A percentile compares a stretch with the other conserved stretches of the same genome.
phyloP scores from a whole-genome alignment of 2,329 filamentous ascomycete species.

The Aspergillus sp. region DNA sequence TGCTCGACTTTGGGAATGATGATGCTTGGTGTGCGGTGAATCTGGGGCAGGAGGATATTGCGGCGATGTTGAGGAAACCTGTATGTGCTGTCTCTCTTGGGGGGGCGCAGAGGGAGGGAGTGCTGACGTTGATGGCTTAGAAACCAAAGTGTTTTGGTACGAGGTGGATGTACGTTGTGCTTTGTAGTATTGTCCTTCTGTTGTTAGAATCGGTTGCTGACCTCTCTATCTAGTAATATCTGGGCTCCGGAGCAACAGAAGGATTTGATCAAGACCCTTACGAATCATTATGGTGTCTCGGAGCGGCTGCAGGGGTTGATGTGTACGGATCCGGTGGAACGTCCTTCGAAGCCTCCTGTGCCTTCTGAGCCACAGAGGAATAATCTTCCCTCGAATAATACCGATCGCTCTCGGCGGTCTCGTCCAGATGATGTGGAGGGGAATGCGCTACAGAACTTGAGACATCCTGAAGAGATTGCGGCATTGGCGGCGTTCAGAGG shows the following conservation, averaged over 20 bases:
- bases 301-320: constrained; percentile 66
- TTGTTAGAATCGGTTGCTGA: not conserved
- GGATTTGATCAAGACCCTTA: constrained; percentile 58
- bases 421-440: constrained; percentile 36
- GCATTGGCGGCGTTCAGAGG: constrained; percentile 31
- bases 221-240: constrained; percentile 57
- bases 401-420: constrained; percentile 13
- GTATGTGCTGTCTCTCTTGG: constrained; percentile 26
- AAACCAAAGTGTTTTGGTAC: constrained; percentile 56
- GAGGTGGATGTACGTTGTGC: constrained; percentile 66
- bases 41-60: constrained; percentile 38
- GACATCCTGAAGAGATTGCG: constrained; percentile 23
- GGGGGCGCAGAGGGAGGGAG: no score
- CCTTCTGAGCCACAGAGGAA: constrained; percentile 18
- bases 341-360: constrained; percentile 23
- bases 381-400: constrained; percentile 13
- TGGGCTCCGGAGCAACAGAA: constrained; percentile 67
- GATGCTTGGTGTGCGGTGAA: constrained; percentile 46
- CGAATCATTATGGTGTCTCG: constrained; percentile 67
- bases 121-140: constrained; percentile 26
- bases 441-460: constrained; percentile 25
- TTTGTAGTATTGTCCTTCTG: no score
- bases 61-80: constrained; percentile 33
- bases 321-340: constrained; percentile 55
- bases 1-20: constrained; percentile 47